These are phyloP conservation scores for Lagenaria siceraria DNA, from an alignment of 306 rosid genomes.

Conservation along the genomic window DNA sequence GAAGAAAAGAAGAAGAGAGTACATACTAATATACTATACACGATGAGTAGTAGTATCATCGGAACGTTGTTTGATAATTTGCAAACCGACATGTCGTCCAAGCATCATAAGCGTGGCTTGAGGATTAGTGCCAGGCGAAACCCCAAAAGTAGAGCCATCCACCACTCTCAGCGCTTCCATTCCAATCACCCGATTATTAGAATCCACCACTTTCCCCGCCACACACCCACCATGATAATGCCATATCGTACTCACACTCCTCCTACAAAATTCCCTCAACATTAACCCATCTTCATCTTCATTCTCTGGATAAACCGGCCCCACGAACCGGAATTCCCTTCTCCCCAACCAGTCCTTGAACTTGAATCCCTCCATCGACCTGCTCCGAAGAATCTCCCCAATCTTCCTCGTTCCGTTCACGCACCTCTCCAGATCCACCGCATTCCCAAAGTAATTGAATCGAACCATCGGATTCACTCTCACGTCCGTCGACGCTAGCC, in stretches of 20 bases:
- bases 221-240: constrained; percentile 92
- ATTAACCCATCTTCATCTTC: constrained; percentile 4
- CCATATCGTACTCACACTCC: constrained; percentile 83
- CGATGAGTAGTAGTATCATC: background rate
- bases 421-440: constrained; percentile 49
- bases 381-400: constrained; percentile 42
- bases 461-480: constrained; percentile 48
- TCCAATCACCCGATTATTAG: constrained; percentile 36
- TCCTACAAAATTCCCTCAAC: constrained; percentile 67
- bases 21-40: background rate
- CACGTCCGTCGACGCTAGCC: constrained; percentile 54
- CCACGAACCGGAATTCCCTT: constrained; percentile 49
- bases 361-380: constrained; percentile 50
- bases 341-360: constrained; percentile 47
- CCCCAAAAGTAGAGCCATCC: constrained; percentile 67
- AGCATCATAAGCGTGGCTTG: constrained; percentile 91
- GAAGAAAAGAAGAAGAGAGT: background rate
- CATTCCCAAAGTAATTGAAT: constrained; percentile 65
- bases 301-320: constrained; percentile 59
- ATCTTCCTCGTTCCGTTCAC: constrained; percentile 62
- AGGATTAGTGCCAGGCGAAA: constrained; percentile 88
- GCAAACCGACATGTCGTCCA: constrained; percentile 33
- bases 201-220: constrained; percentile 72
- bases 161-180: constrained; percentile 49
- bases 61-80: constrained; percentile 1